A percentile compares a stretch with the other conserved stretches of the same genome.
Evolutionary conservation across 2,329 filamentous ascomycete genomes (phyloP).

Genomic region (Aspergillus glaucus): DNA sequence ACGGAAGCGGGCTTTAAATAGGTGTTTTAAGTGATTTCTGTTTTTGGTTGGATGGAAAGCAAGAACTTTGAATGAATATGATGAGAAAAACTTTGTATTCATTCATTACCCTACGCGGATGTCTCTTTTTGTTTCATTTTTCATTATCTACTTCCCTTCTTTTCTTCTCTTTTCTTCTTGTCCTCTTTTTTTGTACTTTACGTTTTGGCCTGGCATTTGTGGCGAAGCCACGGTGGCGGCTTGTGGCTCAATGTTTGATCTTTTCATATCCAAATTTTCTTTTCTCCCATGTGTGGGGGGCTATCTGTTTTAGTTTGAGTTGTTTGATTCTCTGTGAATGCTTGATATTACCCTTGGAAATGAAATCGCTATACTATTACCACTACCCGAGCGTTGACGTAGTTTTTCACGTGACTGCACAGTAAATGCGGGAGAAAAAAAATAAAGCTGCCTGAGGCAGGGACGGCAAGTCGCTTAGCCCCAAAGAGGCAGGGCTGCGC

Average conservation of each 20-base stretch:
- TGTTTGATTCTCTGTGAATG: background rate
- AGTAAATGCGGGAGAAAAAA: background rate
- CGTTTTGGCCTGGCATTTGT: conserved; percentile 6
- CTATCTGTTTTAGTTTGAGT: background rate
- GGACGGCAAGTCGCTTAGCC: conserved; percentile 5
- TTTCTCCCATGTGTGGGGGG: background rate
- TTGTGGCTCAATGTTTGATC: background rate
- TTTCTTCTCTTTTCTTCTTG: conserved; percentile 3
- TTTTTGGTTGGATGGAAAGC: background rate
- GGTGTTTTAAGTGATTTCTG: background rate
- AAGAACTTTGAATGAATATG: conserved; percentile 3
- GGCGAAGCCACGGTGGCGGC: background rate
- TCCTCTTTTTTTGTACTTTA: conserved; percentile 16
- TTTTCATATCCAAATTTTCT: background rate
- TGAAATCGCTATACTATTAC: background rate
- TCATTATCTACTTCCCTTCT: conserved; percentile 2
- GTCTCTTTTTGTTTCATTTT: conserved; percentile 4
- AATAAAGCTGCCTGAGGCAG: background rate
- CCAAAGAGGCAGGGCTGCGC: conserved; percentile 10
- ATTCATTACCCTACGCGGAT: conserved; percentile 2
- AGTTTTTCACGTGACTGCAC: background rate
- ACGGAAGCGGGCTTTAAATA: background rate
- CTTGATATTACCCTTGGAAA: background rate
- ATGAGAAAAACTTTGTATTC: background rate
- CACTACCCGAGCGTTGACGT: background rate